A percentile compares a stretch with the other conserved stretches of the same genome.
phyloP scores from a whole-genome alignment of 306 rosid genomes.

The Lotus japonicus region DNA sequence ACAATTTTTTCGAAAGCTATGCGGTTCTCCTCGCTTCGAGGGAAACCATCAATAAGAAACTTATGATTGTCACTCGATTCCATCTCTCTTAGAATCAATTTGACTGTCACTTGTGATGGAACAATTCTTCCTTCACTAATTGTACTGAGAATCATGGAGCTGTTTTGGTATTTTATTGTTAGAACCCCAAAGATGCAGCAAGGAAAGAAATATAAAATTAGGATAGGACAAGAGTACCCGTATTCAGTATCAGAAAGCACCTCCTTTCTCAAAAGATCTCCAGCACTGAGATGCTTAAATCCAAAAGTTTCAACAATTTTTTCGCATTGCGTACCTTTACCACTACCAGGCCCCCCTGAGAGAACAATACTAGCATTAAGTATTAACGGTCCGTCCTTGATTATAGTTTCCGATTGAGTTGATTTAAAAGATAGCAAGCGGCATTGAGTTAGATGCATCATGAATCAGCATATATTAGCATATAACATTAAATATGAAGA shows the following conservation, averaged over 20 bases:
- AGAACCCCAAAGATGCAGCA: neutral
- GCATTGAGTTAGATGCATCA: neutral
- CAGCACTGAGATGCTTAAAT: slow-evolving; percentile 91
- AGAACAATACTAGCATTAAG: too few relatives aligned
- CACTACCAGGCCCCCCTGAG: slow-evolving; percentile 95
- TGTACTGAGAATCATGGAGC: slow-evolving; percentile 65
- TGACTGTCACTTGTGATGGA: slow-evolving; percentile 82
- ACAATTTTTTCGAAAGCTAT: slow-evolving; percentile 68
- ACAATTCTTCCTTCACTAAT: slow-evolving; percentile 83
- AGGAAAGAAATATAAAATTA: slow-evolving; percentile 10
- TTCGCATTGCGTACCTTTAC: slow-evolving; percentile 91
- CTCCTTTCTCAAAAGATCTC: slow-evolving; percentile 89
- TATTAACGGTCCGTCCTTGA: too few relatives aligned
- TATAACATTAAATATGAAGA: slow-evolving; percentile 13
- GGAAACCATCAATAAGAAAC: slow-evolving; percentile 93
- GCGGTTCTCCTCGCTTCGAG: slow-evolving; percentile 86
- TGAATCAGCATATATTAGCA: too few relatives aligned
- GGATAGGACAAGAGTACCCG: slow-evolving; percentile 47
- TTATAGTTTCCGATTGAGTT: too few relatives aligned
- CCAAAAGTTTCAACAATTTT: slow-evolving; percentile 78
- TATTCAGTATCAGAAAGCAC: slow-evolving; percentile 54
- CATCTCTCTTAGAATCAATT: slow-evolving; percentile 75
- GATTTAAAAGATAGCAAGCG: neutral
- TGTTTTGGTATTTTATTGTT: slow-evolving; percentile 36
- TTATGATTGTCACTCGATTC: slow-evolving; percentile 50